Percentiles rank a stretch among this genome's conserved stretches.
These are phyloP conservation scores for Rhododendron ovatum DNA, from an alignment of 148 eudicot genomes.

Conservation along the genomic window DNA sequence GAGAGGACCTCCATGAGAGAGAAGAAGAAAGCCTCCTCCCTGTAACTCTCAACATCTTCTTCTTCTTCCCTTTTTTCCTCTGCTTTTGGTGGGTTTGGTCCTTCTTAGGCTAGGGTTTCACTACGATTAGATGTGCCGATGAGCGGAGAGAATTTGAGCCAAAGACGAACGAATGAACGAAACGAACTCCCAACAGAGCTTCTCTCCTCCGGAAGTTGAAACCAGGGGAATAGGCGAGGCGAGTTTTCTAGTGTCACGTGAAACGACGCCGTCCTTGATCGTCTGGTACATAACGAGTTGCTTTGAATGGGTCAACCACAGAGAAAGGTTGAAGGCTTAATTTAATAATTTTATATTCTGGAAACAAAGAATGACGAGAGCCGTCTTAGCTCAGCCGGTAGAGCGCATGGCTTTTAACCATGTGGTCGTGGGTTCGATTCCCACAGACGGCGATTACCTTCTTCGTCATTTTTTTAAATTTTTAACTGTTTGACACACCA, in stretches of 20 bases:
- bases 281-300: neutral
- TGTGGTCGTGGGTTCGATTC: slow-evolving; percentile 86
- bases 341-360: too few relatives aligned
- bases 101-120: neutral
- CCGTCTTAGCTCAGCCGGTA: slow-evolving; percentile 77
- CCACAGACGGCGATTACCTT: slow-evolving; percentile 27
- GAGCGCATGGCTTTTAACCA: slow-evolving; percentile 85
- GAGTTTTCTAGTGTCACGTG: too few relatives aligned
- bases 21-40: slow-evolving; percentile 14
- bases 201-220: neutral
- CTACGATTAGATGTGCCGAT: neutral
- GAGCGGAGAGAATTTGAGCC: neutral
- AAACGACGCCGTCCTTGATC: neutral
- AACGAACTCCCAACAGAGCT: neutral
- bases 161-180: neutral
- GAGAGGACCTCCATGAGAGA: slow-evolving; percentile 11
- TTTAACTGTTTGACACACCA: too few relatives aligned
- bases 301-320: too few relatives aligned
- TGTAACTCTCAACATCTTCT: slow-evolving; percentile 2
- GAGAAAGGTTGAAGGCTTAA: too few relatives aligned
- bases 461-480: too few relatives aligned
- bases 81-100: neutral
- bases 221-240: neutral
- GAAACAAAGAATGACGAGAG: neutral
- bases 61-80: neutral